These are phyloP conservation scores for Aotearoamyces nothofagi DNA, from an alignment of 2,329 filamentous ascomycete genomes.

Conservation along the genomic window DNA sequence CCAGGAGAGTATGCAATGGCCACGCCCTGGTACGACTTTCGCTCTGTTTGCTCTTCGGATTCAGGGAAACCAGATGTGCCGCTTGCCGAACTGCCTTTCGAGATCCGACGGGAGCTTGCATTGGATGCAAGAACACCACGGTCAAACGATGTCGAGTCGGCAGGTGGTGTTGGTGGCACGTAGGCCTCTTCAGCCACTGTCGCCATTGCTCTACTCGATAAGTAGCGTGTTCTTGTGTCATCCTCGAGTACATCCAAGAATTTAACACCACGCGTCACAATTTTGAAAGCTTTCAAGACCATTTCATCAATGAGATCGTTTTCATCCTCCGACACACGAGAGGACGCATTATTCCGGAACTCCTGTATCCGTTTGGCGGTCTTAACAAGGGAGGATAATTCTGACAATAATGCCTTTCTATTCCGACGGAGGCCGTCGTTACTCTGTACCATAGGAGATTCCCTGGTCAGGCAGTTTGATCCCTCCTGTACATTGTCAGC, in stretches of 20 bases:
- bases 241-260: conserved; percentile 80
- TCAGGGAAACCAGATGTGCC: conserved; percentile 11
- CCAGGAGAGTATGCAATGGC: conserved; percentile 10
- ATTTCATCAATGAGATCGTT: conserved; percentile 81
- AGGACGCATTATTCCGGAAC: conserved; percentile 32
- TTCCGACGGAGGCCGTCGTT: conserved; percentile 65
- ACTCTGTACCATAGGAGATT: conserved; percentile 58
- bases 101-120: conserved; percentile 15
- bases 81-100: conserved; percentile 17
- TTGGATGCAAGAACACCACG: conserved; percentile 26
- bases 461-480: conserved; percentile 74
- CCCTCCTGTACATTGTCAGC: conserved; percentile 47
- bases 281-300: conserved; percentile 84
- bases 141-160: conserved; percentile 35
- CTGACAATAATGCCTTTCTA: conserved; percentile 76
- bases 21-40: conserved; percentile 15
- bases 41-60: conserved; percentile 16
- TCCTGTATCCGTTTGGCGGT: conserved; percentile 76
- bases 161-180: conserved; percentile 47
- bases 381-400: conserved; percentile 80
- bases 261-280: conserved; percentile 77
- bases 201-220: conserved; percentile 41
- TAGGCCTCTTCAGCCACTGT: conserved; percentile 42
- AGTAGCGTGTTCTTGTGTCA: conserved; percentile 33
- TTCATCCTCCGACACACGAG: conserved; percentile 35